Percentiles rank a stretch among this genome's conserved stretches.
Conservation (phyloP, 345 rosid species). For the Gossypium stocksii region DNA sequence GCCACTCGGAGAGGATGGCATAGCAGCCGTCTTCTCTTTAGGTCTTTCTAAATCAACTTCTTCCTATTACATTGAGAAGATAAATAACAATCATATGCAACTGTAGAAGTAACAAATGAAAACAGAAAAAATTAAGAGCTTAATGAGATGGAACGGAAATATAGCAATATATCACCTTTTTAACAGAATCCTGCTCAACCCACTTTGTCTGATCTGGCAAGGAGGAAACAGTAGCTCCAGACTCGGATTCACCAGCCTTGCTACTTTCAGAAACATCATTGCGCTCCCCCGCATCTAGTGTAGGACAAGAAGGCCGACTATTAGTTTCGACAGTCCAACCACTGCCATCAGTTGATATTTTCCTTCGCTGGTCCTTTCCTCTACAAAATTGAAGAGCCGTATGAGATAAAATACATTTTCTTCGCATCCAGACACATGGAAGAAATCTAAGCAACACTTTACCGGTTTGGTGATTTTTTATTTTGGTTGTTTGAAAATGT, state of each 20-base stretch:
- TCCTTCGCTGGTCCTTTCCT: slow-evolving; percentile 45
- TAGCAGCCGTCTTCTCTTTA: slow-evolving; percentile 53
- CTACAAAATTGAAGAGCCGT: slow-evolving; percentile 29
- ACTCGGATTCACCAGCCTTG: slow-evolving; percentile 44
- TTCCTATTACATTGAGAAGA: slow-evolving; percentile 26
- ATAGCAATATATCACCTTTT: slow-evolving; percentile 39
- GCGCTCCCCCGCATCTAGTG: slow-evolving; percentile 35
- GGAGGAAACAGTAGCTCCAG: slow-evolving; percentile 32
- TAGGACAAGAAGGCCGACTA: slow-evolving; percentile 38
- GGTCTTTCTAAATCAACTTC: slow-evolving; percentile 53
- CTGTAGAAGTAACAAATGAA: slow-evolving; percentile 3
- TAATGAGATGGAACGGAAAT: background rate
- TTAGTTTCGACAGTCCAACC: slow-evolving; percentile 43
- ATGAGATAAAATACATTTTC: slow-evolving; percentile 11
- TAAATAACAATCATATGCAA: background rate
- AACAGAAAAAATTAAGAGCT: background rate
- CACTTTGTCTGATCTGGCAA: slow-evolving; percentile 31
- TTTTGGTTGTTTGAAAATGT: slow-evolving; percentile 35
- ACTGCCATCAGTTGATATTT: slow-evolving; percentile 35
- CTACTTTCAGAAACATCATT: slow-evolving; percentile 41
- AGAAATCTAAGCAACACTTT: slow-evolving; percentile 3
- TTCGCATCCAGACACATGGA: background rate
- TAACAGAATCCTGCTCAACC: slow-evolving; percentile 33
- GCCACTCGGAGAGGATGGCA: slow-evolving; percentile 51
- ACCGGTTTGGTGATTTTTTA: slow-evolving; percentile 55